Base-by-base conservation (phyloP, 148 eudicot genomes). In the Arbutus unedo region DNA sequence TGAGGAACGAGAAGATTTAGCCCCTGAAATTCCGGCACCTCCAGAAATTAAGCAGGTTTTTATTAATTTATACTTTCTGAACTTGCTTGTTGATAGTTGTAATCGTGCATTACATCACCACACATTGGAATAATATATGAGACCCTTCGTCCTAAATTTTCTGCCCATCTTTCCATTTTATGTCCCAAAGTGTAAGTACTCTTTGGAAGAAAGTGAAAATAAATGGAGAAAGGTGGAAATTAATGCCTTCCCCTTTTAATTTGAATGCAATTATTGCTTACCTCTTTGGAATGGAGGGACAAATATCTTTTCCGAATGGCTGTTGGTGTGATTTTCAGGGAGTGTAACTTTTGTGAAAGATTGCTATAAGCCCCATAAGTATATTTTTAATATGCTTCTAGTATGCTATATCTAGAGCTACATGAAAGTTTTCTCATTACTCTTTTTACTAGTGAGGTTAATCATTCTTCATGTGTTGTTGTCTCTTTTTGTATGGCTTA, bases 1-100 rank as follows among this genome's bases (percentile, higher is more conserved):
- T n/a, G 98, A 96, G 74, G 99, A 96, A 86, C 91, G 98, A 50
- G 99, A 96, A 85, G 99, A 96, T 89, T 85, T 96, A 86, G 99
- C 94, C 77, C 98, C 98, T 83, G 99, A 96, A 88, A 87, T 96
- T 84, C 99, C 98, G 73, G 94, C 98, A 18, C 99, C 99, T 81
- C 99, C 99, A 14, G 99, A 96, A 89, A 96, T 96, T 83, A 96
- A 94, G 90, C 93, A 91, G 98, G 97, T 94, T 66, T 72, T 72
- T 76, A 73, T 45, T 57, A 59, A 5, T 47, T 76, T 86, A 25
- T 18, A 41, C 48, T 48, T 51, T 59, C 66, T 79, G 4, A 55
- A 53, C 74, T 82, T 67, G 59, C 49, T 51, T 6, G 16, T 15
- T 68, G 80, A 43, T 59, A 60, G 11, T 41, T 67, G 16, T 48